These are phyloP conservation scores for Plenodomus biglobosus DNA, from an alignment of 2,329 filamentous ascomycete genomes.

Conservation along the genomic window DNA sequence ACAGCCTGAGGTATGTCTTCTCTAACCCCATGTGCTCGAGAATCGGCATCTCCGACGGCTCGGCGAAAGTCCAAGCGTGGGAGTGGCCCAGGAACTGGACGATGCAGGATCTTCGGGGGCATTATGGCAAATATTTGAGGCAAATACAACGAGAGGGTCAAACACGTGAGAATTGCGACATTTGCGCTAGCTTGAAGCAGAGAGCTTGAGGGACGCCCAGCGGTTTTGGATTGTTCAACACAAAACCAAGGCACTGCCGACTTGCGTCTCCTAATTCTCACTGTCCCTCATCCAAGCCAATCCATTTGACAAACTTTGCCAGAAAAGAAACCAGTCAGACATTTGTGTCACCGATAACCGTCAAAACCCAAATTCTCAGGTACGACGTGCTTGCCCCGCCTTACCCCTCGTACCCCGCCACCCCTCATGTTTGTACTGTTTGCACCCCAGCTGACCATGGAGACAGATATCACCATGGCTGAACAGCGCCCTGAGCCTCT, in stretches of 20 bases:
- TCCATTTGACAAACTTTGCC: neutral
- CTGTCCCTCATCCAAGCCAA: slow-evolving; percentile 1
- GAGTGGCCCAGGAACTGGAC: slow-evolving; percentile 21
- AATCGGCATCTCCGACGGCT: slow-evolving; percentile 25
- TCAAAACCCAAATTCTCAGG: slow-evolving; percentile 6
- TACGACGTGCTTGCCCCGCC: slow-evolving; percentile 7
- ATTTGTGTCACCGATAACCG: neutral
- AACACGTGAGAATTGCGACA: slow-evolving; percentile 39
- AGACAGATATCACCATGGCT: slow-evolving; percentile 30
- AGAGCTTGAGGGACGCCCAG: slow-evolving; percentile 3
- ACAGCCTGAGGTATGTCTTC: too few species aligned
- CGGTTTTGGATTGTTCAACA: slow-evolving; percentile 16
- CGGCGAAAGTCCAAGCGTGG: slow-evolving; percentile 9
- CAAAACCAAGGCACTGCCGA: slow-evolving; percentile 25
- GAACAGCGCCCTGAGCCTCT: slow-evolving; percentile 48
- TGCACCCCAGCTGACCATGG: slow-evolving; percentile 20
- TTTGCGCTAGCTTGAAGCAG: slow-evolving; percentile 35
- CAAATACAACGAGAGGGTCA: too few species aligned
- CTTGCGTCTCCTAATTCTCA: slow-evolving; percentile 13
- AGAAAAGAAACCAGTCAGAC: neutral
- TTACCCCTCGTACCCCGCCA: slow-evolving; percentile 29
- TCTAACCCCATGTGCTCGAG: neutral
- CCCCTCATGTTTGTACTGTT: slow-evolving; percentile 35
- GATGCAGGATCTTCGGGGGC: slow-evolving; percentile 18
- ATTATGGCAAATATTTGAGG: slow-evolving; percentile 33